A percentile compares a stretch with the other conserved stretches of the same genome.
phyloP scores from a whole-genome alignment of 371 early-diverging fungal genomes.

The Mortierella sp. region DNA sequence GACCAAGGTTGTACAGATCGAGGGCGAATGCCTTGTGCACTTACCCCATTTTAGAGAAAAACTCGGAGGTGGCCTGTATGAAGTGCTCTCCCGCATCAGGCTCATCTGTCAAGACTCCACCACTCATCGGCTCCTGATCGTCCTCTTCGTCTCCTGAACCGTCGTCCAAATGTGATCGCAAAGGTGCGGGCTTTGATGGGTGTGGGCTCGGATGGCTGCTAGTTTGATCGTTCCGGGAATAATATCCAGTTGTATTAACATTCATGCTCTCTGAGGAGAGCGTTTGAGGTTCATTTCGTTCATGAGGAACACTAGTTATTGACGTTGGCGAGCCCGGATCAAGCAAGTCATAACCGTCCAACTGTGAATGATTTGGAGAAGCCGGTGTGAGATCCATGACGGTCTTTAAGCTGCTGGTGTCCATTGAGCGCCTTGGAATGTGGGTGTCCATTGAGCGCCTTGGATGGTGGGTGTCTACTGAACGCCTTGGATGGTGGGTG shows the following conservation, averaged over 20 bases:
- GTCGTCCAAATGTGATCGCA: slow-evolving; percentile 13
- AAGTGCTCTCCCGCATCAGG: slow-evolving; percentile 54
- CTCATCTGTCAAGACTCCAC: slow-evolving; percentile 32
- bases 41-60: slow-evolving; percentile 56
- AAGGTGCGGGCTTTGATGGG: slow-evolving; percentile 7
- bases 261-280: neutral
- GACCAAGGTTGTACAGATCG: no score
- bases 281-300: neutral
- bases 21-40: no score
- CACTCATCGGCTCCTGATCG: neutral
- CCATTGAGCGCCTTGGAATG: no score
- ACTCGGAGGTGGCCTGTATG: slow-evolving; percentile 53
- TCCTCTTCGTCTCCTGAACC: slow-evolving; percentile 24
- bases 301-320: slow-evolving; percentile 1
- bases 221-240: neutral
- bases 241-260: neutral
- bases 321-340: slow-evolving; percentile 8
- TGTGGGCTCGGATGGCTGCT: slow-evolving; percentile 16
- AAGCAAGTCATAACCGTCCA: slow-evolving; percentile 13
- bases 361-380: slow-evolving; percentile 5
- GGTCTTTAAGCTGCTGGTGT: no score
- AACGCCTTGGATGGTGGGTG: no score
- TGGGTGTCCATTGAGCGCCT: no score
- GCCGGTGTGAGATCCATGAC: no score
- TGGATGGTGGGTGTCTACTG: no score